A percentile compares a stretch with the other conserved stretches of the same genome.
These are phyloP conservation scores for Solanum medicagineum DNA, from an alignment of 257 asterid genomes.

Conservation along the genomic window DNA sequence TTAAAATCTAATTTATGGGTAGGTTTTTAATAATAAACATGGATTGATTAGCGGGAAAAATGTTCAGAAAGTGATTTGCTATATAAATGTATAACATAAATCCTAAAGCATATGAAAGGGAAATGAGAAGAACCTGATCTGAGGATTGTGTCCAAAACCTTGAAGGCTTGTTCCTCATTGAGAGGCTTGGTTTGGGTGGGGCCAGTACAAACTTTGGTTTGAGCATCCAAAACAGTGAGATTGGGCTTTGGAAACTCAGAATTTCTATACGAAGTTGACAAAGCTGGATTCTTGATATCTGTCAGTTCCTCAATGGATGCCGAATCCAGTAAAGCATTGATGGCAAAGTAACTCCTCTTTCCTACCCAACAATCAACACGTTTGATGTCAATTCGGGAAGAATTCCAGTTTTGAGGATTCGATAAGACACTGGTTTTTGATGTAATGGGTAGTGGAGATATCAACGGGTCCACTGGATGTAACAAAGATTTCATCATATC, in stretches of 20 bases:
- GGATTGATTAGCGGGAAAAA: neutral
- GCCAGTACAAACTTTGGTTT: constrained; percentile 86
- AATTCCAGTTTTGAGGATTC: neutral
- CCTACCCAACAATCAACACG: constrained; percentile 1
- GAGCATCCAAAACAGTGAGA: constrained; percentile 82
- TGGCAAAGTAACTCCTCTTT: neutral
- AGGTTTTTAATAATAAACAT: neutral
- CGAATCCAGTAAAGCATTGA: constrained; percentile 31
- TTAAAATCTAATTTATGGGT: neutral
- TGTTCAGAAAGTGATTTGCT: neutral
- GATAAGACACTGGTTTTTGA: constrained; percentile 4
- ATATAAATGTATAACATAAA: no score
- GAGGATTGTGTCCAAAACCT: constrained; percentile 72
- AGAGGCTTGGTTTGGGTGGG: constrained; percentile 95
- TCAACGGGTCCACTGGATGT: constrained; percentile 11
- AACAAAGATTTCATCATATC: constrained; percentile 38
- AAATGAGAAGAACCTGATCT: constrained; percentile 42
- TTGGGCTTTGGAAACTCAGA: constrained; percentile 42
- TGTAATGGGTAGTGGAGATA: constrained; percentile 16
- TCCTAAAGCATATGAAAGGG: neutral
- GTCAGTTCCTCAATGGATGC: constrained; percentile 26
- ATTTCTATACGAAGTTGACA: constrained; percentile 63
- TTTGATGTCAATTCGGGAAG: neutral
- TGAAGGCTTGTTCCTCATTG: constrained; percentile 75
- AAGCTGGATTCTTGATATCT: constrained; percentile 40